Percentiles rank a stretch among this genome's conserved stretches.
phyloP scores from a whole-genome alignment of 2,329 filamentous ascomycete species.

The Colletotrichum abscissum region DNA sequence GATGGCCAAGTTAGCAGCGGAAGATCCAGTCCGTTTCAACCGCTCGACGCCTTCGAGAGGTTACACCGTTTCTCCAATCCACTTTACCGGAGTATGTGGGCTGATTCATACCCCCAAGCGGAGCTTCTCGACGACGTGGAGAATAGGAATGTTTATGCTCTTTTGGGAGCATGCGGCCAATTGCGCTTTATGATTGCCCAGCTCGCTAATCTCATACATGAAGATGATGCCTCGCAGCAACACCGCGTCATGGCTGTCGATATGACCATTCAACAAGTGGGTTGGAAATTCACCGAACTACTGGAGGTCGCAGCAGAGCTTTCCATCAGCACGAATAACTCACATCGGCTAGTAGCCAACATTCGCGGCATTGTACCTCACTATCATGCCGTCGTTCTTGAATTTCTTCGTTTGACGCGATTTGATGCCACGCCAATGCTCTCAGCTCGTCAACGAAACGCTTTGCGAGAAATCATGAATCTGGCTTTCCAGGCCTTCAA shows the following conservation, averaged over 20 bases:
- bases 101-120: conserved; percentile 45
- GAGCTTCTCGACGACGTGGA: conserved; percentile 50
- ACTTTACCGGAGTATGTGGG: conserved; percentile 47
- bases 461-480: conserved; percentile 42
- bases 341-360: conserved; percentile 46
- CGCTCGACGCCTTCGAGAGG: conserved; percentile 39
- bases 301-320: conserved; percentile 42
- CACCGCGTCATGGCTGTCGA: conserved; percentile 37
- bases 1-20: not conserved
- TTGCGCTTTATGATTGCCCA: conserved; percentile 47
- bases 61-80: conserved; percentile 48
- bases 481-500: conserved; percentile 47
- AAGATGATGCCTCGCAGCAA: conserved; percentile 36
- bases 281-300: conserved; percentile 40
- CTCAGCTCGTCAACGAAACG: conserved; percentile 22
- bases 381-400: conserved; percentile 47
- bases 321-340: conserved; percentile 39
- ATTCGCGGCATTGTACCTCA: conserved; percentile 48
- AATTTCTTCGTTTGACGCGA: conserved; percentile 40
- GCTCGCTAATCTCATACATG: conserved; percentile 38
- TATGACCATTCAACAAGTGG: conserved; percentile 38
- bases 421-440: conserved; percentile 32
- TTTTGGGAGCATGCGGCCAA: conserved; percentile 45
- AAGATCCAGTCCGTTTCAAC: conserved; percentile 16
- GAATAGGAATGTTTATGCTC: conserved; percentile 46